A percentile compares a stretch with the other conserved stretches of the same genome.
phyloP scores from a whole-genome alignment of 345 rosid genomes.

The Schrenkiella parvula region DNA sequence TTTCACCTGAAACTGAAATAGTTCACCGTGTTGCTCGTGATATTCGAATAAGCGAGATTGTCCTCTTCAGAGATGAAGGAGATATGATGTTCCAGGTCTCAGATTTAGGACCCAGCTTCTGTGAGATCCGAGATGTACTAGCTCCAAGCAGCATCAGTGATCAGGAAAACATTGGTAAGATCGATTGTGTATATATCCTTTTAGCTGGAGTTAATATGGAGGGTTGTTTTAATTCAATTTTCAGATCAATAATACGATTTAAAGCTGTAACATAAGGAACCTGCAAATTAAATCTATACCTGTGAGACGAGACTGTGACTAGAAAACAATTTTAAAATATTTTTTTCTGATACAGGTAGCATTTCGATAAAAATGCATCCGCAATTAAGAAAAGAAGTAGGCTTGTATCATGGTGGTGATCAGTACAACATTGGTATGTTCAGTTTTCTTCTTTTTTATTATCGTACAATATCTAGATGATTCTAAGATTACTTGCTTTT shows the following conservation, averaged over 20 bases:
- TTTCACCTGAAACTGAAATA: background rate
- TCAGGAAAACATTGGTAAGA: conserved; percentile 18
- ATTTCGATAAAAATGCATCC: background rate
- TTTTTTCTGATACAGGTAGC: conserved; percentile 8
- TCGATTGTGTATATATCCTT: background rate
- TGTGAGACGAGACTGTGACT: background rate
- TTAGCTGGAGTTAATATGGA: background rate
- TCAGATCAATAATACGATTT: background rate
- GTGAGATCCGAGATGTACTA: background rate
- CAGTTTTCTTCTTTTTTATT: background rate
- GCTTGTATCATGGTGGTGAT: background rate
- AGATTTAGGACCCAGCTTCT: background rate
- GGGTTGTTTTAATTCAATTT: background rate
- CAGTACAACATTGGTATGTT: conserved; percentile 5
- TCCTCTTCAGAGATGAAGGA: background rate
- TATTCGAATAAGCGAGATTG: background rate
- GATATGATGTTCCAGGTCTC: background rate
- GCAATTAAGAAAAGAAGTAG: background rate
- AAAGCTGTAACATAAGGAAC: background rate
- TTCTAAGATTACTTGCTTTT: conserved; percentile 3
- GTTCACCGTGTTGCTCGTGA: background rate
- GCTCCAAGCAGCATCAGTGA: conserved; percentile 2
- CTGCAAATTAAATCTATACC: background rate
- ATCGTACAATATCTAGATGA: background rate
- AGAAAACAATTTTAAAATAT: background rate